Conservation (phyloP, 306 rosid species). For the Ziziphus jujuba region DNA sequence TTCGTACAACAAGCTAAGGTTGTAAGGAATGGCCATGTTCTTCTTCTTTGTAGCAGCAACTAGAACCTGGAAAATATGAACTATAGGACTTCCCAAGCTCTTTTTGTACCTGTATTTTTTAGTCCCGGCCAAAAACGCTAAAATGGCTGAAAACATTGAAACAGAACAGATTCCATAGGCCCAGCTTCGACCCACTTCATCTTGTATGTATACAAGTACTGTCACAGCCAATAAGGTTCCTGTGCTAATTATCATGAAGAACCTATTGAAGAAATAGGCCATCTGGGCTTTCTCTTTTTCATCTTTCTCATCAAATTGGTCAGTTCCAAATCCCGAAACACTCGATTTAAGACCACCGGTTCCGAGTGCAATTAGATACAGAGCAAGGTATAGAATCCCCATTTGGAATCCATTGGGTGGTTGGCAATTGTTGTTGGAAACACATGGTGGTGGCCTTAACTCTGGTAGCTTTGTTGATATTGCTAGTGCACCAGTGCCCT, state of each 20-base stretch:
- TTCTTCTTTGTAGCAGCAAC: conserved; percentile 63
- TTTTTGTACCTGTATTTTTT: conserved; percentile 67
- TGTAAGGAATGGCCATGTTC: conserved; percentile 49
- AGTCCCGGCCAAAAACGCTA: conserved; percentile 56
- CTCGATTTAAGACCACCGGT: conserved; percentile 95
- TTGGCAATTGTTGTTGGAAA: conserved; percentile 41
- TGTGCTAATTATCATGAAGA: conserved; percentile 69
- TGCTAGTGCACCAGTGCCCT: conserved; percentile 82
- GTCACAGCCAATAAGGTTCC: conserved; percentile 86
- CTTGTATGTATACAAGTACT: conserved; percentile 87
- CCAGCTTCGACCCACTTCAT: conserved; percentile 77
- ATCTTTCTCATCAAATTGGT: conserved; percentile 84
- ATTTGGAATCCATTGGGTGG: conserved; percentile 69
- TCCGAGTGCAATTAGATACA: conserved; percentile 76
- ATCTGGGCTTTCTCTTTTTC: conserved; percentile 82
- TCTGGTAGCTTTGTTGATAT: conserved; percentile 62
- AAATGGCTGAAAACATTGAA: conserved; percentile 55
- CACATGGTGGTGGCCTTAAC: conserved; percentile 76
- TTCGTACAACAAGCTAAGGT: conserved; percentile 51
- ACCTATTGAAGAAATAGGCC: conserved; percentile 82
- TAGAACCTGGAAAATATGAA: conserved; percentile 75
- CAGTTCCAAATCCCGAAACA: conserved; percentile 88
- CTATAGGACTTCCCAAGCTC: conserved; percentile 82
- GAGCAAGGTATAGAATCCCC: conserved; percentile 70
- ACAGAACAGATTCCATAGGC: conserved; percentile 82